Conservation (phyloP, 2,329 filamentous ascomycete genomes). For the Plectosphaerella sp. region DNA sequence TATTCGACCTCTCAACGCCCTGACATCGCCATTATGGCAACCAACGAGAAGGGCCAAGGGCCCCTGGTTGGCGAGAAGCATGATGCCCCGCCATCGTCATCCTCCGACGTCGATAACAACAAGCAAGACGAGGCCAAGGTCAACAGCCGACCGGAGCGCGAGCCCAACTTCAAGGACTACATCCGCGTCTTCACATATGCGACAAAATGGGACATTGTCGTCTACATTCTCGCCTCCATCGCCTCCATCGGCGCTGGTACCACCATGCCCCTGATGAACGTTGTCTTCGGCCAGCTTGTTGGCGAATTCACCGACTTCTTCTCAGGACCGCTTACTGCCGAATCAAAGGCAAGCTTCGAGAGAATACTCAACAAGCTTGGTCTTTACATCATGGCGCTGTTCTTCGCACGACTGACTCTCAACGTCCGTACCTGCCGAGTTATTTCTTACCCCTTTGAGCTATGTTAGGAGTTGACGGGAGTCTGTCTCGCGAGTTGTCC, state of each 20-base stretch:
- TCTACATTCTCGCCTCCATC: slow-evolving; percentile 20
- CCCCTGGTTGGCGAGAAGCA: not conserved
- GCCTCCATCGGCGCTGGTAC: slow-evolving; percentile 27
- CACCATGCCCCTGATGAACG: slow-evolving; percentile 29
- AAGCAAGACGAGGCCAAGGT: slow-evolving; percentile 25
- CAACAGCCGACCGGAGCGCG: slow-evolving; percentile 36
- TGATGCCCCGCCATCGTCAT: not conserved
- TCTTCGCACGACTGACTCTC: slow-evolving; percentile 16
- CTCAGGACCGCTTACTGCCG: slow-evolving; percentile 14
- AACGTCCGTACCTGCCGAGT: slow-evolving; percentile 5
- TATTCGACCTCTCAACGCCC: not conserved
- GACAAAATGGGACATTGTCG: slow-evolving; percentile 22
- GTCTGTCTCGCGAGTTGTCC: too few relatives aligned
- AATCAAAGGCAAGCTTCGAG: slow-evolving; percentile 9
- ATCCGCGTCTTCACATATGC: slow-evolving; percentile 21
- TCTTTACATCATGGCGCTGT: slow-evolving; percentile 18
- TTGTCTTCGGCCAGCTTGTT: slow-evolving; percentile 27
- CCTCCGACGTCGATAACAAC: not conserved
- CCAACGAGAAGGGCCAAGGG: not conserved
- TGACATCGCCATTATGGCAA: not conserved
- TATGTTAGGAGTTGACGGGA: too few relatives aligned
- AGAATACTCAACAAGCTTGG: slow-evolving; percentile 13
- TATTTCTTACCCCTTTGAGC: too few relatives aligned
- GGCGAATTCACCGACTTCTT: slow-evolving; percentile 21
- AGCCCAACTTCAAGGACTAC: slow-evolving; percentile 28